Percentiles rank a stretch among this genome's conserved stretches.
phyloP scores from a whole-genome alignment of 1,284 basidiomycete species.

The Moesziomyces parantarcticus region DNA sequence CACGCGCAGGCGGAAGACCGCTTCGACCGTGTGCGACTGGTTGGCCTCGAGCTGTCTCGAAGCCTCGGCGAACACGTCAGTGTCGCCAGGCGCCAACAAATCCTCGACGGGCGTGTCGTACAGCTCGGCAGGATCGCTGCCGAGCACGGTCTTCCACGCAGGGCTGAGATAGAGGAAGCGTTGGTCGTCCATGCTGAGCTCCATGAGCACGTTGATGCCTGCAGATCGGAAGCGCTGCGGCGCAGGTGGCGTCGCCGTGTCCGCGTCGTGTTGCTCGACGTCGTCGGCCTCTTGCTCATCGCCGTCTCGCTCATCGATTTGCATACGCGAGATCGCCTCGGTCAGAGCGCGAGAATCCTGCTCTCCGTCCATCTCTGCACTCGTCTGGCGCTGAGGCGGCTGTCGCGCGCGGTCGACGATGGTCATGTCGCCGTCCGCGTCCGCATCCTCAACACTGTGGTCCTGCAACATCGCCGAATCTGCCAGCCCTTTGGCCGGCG shows the following conservation, averaged over 20 bases:
- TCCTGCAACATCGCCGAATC: conserved; percentile 1
- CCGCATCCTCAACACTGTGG: conserved; percentile 9
- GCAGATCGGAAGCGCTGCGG: conserved; percentile 35
- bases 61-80: conserved; percentile 86
- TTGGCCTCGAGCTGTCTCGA: conserved; percentile 86
- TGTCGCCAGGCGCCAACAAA: conserved; percentile 84
- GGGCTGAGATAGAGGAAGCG: conserved; percentile 90
- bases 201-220: conserved; percentile 75
- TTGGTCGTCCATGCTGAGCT: conserved; percentile 91
- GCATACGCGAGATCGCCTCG: conserved; percentile 70
- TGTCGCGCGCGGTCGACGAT: conserved; percentile 36
- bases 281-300: conserved; percentile 69
- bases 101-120: conserved; percentile 83
- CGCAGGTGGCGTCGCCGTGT: conserved; percentile 8
- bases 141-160: conserved; percentile 89
- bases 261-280: conserved; percentile 2
- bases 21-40: conserved; percentile 93
- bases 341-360: neutral
- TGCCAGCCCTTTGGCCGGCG: conserved; percentile 1
- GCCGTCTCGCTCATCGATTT: conserved; percentile 83
- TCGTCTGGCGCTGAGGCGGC: conserved; percentile 14
- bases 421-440: conserved; percentile 40
- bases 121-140: conserved; percentile 82
- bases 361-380: conserved; percentile 8
- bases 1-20: conserved; percentile 85